Percentiles rank a stretch among this genome's conserved stretches.
phyloP scores from a whole-genome alignment of 2,329 filamentous ascomycete species.

The Aureobasidium sp. region DNA sequence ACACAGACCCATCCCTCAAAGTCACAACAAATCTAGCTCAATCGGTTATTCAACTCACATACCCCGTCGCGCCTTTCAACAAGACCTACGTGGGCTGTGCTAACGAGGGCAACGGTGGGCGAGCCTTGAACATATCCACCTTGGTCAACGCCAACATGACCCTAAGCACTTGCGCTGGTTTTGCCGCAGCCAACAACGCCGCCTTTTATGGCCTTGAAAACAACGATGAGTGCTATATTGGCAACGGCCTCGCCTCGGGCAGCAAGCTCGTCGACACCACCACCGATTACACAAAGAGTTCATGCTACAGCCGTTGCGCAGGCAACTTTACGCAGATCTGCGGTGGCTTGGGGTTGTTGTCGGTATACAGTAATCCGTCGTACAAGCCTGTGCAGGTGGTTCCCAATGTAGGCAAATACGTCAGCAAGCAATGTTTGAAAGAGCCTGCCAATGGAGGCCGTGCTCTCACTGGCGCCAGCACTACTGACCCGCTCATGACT shows the following conservation, averaged over 20 bases:
- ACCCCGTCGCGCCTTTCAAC: conserved; percentile 16
- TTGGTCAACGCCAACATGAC: conserved; percentile 42
- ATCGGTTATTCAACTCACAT: conserved; percentile 15
- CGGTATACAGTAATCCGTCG: conserved; percentile 28
- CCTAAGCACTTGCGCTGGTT: conserved; percentile 47
- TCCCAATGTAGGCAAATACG: conserved; percentile 16
- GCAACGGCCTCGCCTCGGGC: conserved; percentile 19
- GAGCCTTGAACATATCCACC: conserved; percentile 30
- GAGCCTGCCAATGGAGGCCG: not conserved
- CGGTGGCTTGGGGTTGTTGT: conserved; percentile 31
- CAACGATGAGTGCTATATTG: conserved; percentile 50
- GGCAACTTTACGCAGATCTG: conserved; percentile 41
- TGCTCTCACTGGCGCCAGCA: conserved; percentile 6
- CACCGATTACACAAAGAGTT: conserved; percentile 35
- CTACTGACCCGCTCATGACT: conserved; percentile 1
- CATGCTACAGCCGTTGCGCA: conserved; percentile 27
- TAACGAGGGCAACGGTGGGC: conserved; percentile 33
- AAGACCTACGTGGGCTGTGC: conserved; percentile 53
- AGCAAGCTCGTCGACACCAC: not conserved
- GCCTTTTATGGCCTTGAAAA: conserved; percentile 53
- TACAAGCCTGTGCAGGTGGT: conserved; percentile 17
- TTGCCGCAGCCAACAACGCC: conserved; percentile 43
- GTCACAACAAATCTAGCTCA: conserved; percentile 15
- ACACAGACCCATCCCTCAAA: conserved; percentile 25
- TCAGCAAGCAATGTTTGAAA: conserved; percentile 13